Evolutionary conservation across 1,139 yeast genomes (phyloP).

Genomic region (Candida pseudoviswanathii): DNA sequence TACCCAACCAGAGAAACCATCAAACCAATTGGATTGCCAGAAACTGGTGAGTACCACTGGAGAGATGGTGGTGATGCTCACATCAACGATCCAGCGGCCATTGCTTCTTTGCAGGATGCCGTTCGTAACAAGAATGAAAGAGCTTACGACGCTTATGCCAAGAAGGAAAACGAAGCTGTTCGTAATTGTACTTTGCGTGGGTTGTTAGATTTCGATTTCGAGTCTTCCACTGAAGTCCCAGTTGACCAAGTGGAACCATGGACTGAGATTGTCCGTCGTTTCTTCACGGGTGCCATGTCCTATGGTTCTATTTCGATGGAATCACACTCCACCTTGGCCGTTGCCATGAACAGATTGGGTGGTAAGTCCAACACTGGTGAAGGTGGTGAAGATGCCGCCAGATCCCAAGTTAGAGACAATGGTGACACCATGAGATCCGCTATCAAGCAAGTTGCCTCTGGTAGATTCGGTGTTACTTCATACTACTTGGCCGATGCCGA

Average conservation of each 20-base stretch:
- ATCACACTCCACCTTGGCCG: slow-evolving; percentile 95
- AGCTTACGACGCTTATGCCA: slow-evolving; percentile 88
- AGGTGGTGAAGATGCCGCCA: slow-evolving; percentile 98
- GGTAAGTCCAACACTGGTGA: slow-evolving; percentile 99
- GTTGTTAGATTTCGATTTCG: slow-evolving; percentile 84
- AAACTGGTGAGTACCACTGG: slow-evolving; percentile 97
- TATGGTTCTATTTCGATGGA: slow-evolving; percentile 99
- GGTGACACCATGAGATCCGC: slow-evolving; percentile 99
- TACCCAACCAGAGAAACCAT: slow-evolving; percentile 77
- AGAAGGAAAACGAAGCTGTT: slow-evolving; percentile 89
- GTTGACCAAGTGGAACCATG: slow-evolving; percentile 98
- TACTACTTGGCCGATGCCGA: slow-evolving; percentile 94
- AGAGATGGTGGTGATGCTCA: slow-evolving; percentile 98
- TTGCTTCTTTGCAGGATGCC: slow-evolving; percentile 95
- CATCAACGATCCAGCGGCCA: slow-evolving; percentile 91
- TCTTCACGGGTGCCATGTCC: slow-evolving; percentile 99
- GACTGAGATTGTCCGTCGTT: slow-evolving; percentile 97
- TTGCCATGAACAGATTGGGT: slow-evolving; percentile 97
- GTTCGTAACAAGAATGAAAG: slow-evolving; percentile 93
- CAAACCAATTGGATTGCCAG: slow-evolving; percentile 78
- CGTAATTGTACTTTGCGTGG: slow-evolving; percentile 94
- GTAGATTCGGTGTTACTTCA: slow-evolving; percentile 97
- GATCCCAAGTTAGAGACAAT: slow-evolving; percentile 74
- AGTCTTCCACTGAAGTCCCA: slow-evolving; percentile 72
- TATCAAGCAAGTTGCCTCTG: slow-evolving; percentile 96